A percentile compares a stretch with the other conserved stretches of the same genome.
phyloP scores from a whole-genome alignment of 1,284 basidiomycete species.

The Ceratobasidium sp. region DNA sequence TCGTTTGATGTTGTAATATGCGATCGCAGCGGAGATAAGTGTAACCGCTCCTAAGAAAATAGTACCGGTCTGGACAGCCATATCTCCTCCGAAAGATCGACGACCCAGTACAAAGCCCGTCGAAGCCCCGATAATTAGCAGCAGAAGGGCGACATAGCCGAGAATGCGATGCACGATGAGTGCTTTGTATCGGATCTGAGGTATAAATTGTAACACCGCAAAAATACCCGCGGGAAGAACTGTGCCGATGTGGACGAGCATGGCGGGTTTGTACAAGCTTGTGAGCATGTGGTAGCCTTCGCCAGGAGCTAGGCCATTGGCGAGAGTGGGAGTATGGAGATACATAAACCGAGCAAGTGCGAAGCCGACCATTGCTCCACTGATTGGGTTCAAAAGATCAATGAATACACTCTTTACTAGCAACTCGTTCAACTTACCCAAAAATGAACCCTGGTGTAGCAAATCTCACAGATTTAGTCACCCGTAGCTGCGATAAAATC shows the following conservation, averaged over 20 bases:
- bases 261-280: conserved; percentile 26
- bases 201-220: conserved; percentile 47
- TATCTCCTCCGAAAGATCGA: conserved; percentile 44
- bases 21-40: conserved; percentile 30
- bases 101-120: conserved; percentile 40
- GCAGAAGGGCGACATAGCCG: conserved; percentile 40
- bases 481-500: background rate
- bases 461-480: background rate
- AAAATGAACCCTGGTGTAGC: conserved; percentile 36
- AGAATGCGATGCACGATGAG: conserved; percentile 44
- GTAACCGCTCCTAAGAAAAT: conserved; percentile 28
- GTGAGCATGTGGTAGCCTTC: conserved; percentile 34
- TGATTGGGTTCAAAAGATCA: background rate
- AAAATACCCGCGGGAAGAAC: conserved; percentile 44
- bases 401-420: no score
- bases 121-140: conserved; percentile 28
- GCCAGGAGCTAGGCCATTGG: conserved; percentile 2
- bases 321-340: conserved; percentile 21
- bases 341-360: conserved; percentile 38
- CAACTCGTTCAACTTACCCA: conserved; percentile 5
- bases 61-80: conserved; percentile 29
- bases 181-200: conserved; percentile 45
- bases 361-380: conserved; percentile 39
- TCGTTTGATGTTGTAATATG: conserved; percentile 46
- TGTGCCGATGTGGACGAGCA: conserved; percentile 38